phyloP scores from a whole-genome alignment of 768 basidiomycete genomes.

The Mrakia hoshinonis region DNA sequence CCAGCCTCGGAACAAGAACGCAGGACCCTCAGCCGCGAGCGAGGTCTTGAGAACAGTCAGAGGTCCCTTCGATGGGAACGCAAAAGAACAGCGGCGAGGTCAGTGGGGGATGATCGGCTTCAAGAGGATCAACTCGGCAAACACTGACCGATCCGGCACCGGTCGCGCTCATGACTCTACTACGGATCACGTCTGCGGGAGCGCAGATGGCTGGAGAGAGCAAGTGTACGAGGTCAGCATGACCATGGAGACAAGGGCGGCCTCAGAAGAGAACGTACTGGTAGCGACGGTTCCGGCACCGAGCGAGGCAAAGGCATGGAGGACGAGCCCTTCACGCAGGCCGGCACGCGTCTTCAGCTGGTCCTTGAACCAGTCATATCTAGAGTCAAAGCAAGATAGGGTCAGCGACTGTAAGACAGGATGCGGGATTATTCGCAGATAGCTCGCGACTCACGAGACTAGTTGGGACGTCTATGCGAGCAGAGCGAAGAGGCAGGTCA shows the following conservation, averaged over 20 bases:
- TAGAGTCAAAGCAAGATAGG: background rate
- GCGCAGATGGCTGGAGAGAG: slow-evolving; percentile 55
- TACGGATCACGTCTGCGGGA: slow-evolving; percentile 78
- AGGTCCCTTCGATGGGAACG: too few species aligned
- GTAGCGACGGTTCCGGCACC: slow-evolving; percentile 84
- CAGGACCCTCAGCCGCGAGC: slow-evolving; percentile 63
- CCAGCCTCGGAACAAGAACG: slow-evolving; percentile 94
- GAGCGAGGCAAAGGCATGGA: slow-evolving; percentile 78
- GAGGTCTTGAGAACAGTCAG: slow-evolving; percentile 60
- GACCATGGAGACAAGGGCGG: background rate
- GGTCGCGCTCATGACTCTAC: slow-evolving; percentile 80
- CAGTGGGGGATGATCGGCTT: background rate
- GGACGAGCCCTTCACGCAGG: slow-evolving; percentile 71
- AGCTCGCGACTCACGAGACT: slow-evolving; percentile 49
- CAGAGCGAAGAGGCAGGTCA: background rate
- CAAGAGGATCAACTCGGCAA: slow-evolving; percentile 2
- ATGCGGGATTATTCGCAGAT: background rate
- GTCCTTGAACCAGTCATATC: slow-evolving; percentile 83
- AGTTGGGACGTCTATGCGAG: slow-evolving; percentile 53
- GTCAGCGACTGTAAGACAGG: background rate
- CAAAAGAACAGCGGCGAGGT: background rate
- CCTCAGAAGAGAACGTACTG: slow-evolving; percentile 37
- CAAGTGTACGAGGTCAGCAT: background rate
- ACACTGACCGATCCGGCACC: slow-evolving; percentile 65
- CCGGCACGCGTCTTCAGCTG: slow-evolving; percentile 62